Evolutionary conservation across 176 grass and related monocot genomes (phyloP).

Genomic region (Oryza punctata): DNA sequence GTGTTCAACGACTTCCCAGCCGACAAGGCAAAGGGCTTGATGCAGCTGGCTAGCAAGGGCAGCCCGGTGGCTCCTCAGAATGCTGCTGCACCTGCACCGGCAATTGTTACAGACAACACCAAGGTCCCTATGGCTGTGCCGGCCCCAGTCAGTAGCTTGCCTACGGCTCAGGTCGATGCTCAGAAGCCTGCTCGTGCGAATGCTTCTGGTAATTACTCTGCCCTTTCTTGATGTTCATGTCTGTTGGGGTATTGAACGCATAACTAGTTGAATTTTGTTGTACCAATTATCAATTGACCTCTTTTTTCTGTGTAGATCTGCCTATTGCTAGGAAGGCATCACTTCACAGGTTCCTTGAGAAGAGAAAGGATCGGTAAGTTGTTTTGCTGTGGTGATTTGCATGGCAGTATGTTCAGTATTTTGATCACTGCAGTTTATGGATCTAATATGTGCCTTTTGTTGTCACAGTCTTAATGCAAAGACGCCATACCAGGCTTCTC

Average conservation of each 20-base stretch:
- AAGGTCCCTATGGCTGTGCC: slow-evolving; percentile 27
- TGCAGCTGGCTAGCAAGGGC: slow-evolving; percentile 78
- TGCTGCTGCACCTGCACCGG: slow-evolving; percentile 28
- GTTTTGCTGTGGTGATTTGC: not conserved
- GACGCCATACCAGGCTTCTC: slow-evolving; percentile 66
- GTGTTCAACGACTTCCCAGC: slow-evolving; percentile 95
- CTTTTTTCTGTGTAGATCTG: slow-evolving; percentile 64
- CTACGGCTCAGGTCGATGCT: slow-evolving; percentile 34
- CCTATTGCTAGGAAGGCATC: slow-evolving; percentile 91
- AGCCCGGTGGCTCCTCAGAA: slow-evolving; percentile 38
- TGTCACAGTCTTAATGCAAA: slow-evolving; percentile 66
- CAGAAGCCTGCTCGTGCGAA: slow-evolving; percentile 53
- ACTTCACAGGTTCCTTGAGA: slow-evolving; percentile 94
- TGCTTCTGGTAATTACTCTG: slow-evolving; percentile 64
- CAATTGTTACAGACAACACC: not conserved
- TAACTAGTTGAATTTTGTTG: not conserved
- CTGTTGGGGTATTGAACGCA: not conserved
- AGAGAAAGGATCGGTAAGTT: slow-evolving; percentile 95
- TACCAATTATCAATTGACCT: slow-evolving; percentile 2
- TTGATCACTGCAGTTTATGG: not conserved
- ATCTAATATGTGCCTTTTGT: slow-evolving; percentile 34
- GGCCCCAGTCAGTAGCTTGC: slow-evolving; percentile 29
- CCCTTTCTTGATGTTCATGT: slow-evolving; percentile 2
- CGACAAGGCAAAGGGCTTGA: slow-evolving; percentile 87
- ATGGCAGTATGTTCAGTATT: not conserved